These are phyloP conservation scores for Darksidea phi DNA, from an alignment of 495 filamentous ascomycete genomes.

Conservation along the genomic window DNA sequence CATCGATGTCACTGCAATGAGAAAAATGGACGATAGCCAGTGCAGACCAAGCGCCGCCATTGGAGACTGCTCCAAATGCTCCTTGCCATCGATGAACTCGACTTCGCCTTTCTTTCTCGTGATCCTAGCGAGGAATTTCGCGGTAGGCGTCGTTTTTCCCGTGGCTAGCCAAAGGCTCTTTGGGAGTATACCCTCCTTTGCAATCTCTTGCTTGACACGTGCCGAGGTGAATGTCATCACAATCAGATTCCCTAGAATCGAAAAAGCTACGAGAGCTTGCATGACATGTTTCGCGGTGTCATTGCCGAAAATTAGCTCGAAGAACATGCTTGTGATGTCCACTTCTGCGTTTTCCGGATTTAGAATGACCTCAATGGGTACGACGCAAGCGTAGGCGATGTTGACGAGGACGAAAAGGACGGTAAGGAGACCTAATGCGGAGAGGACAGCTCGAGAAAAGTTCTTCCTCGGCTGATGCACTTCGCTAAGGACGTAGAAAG, in stretches of 20 bases:
- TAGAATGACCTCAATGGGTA: conserved; percentile 60
- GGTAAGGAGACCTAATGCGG: conserved; percentile 60
- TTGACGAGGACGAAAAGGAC: conserved; percentile 69
- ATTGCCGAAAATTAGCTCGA: conserved; percentile 29
- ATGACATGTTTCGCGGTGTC: conserved; percentile 35
- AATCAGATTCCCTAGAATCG: conserved; percentile 50
- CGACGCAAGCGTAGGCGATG: conserved; percentile 70
- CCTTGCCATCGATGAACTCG: not conserved
- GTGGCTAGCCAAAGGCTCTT: conserved; percentile 25
- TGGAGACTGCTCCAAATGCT: conserved; percentile 4
- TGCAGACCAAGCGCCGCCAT: conserved; percentile 12
- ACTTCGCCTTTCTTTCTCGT: not conserved
- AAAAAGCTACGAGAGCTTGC: conserved; percentile 44
- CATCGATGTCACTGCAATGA: conserved; percentile 5
- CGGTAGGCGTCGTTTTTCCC: conserved; percentile 38
- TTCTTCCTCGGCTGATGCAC: conserved; percentile 62
- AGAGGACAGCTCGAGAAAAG: conserved; percentile 61
- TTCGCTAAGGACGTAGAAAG: conserved; percentile 54
- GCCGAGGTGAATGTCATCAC: conserved; percentile 54
- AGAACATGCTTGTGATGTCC: conserved; percentile 38
- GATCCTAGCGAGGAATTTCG: not conserved
- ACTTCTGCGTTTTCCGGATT: not conserved
- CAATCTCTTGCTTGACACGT: conserved; percentile 55
- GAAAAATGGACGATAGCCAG: conserved; percentile 9
- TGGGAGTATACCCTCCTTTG: conserved; percentile 54